Evolutionary conservation across 305 asterid species (phyloP).

Genomic region (Solanum chacoense): DNA sequence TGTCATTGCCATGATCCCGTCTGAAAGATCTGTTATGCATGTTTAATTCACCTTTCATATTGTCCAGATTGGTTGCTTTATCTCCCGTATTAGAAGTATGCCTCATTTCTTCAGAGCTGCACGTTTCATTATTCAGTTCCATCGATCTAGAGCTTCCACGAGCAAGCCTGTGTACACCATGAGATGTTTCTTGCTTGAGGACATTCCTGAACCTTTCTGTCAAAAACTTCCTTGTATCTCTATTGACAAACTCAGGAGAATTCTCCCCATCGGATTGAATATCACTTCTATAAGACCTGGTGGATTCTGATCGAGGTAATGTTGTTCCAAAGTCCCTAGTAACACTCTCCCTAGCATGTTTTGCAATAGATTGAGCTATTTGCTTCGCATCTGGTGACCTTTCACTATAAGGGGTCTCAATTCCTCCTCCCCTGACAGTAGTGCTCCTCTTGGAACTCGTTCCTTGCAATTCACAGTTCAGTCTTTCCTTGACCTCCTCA

Average conservation of each 20-base stretch:
- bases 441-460: constrained; percentile 39
- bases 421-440: constrained; percentile 75
- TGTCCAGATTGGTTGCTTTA: constrained; percentile 21
- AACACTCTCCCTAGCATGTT: constrained; percentile 65
- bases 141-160: constrained; percentile 36
- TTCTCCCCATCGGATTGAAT: constrained; percentile 34
- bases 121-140: constrained; percentile 23
- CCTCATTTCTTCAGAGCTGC: constrained; percentile 24
- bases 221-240: constrained; percentile 61
- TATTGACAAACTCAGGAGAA: constrained; percentile 61
- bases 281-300: constrained; percentile 70
- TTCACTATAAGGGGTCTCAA: constrained; percentile 77
- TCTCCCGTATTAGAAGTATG: constrained; percentile 16
- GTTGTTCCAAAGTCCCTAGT: constrained; percentile 47
- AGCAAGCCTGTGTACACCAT: constrained; percentile 30
- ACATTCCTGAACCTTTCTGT: constrained; percentile 69
- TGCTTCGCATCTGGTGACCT: constrained; percentile 67
- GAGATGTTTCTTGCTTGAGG: constrained; percentile 46
- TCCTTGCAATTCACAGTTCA: constrained; percentile 72
- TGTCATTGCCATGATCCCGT: constrained; percentile 36
- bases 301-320: constrained; percentile 70
- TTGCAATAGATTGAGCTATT: constrained; percentile 72
- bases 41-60: constrained; percentile 28
- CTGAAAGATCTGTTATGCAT: constrained; percentile 48
- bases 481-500: constrained; percentile 85